phyloP scores from a whole-genome alignment of 768 basidiomycete species.

The Fistulinella prunicolor region DNA sequence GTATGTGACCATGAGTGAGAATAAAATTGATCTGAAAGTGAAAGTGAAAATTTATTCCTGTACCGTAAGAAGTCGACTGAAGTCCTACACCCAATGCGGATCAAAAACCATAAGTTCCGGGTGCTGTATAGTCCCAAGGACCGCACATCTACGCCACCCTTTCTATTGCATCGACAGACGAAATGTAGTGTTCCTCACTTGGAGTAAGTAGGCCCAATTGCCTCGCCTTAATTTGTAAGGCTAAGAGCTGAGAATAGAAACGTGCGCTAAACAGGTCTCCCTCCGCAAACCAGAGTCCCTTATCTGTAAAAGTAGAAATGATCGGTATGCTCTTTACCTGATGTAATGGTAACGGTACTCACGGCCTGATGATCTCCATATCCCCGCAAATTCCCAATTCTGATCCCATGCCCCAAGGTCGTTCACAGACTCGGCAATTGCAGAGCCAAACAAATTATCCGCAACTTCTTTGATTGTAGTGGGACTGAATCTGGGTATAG shows the following conservation, averaged over 20 bases:
- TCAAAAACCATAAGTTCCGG: too few relatives aligned
- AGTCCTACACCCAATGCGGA: too few relatives aligned
- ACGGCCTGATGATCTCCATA: constrained; percentile 11
- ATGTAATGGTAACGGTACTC: background rate
- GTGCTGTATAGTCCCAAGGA: too few relatives aligned
- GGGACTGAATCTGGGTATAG: background rate
- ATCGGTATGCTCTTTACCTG: too few relatives aligned
- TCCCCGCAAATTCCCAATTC: constrained; percentile 6
- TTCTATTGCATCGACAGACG: too few relatives aligned
- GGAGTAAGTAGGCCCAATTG: background rate
- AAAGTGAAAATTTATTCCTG: too few relatives aligned
- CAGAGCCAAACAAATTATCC: background rate
- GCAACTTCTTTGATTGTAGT: background rate
- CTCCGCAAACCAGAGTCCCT: constrained; percentile 3
- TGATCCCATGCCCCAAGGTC: constrained; percentile 10
- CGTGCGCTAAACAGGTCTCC: constrained; percentile 1
- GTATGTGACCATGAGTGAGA: too few relatives aligned
- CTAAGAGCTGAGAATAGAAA: constrained; percentile 3
- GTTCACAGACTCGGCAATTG: constrained; percentile 9
- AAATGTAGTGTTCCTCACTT: too few relatives aligned
- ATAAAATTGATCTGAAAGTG: too few relatives aligned
- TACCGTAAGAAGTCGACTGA: too few relatives aligned
- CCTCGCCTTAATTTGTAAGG: background rate
- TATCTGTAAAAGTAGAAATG: background rate
- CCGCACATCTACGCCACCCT: too few relatives aligned